Evolutionary conservation across 768 basidiomycete species (phyloP).

Genomic region (Rhodotorula taiwanensis): DNA sequence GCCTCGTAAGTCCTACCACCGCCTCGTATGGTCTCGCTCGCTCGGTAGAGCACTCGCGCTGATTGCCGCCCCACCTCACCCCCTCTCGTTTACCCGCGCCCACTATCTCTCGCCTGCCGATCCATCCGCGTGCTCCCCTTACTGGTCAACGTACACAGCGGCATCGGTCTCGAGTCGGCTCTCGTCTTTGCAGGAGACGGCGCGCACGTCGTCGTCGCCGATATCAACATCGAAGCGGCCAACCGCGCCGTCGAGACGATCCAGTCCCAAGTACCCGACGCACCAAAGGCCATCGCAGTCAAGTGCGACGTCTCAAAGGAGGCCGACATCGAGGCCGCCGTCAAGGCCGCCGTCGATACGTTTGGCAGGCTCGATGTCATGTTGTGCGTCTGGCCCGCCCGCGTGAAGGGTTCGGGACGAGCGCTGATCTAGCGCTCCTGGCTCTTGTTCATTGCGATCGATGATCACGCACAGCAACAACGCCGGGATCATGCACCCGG

Average conservation of each 20-base stretch:
- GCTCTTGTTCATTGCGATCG: neutral
- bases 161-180: constrained; percentile 93
- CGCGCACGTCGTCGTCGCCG: constrained; percentile 78
- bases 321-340: constrained; percentile 69
- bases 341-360: constrained; percentile 68
- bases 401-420: neutral
- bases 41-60: neutral
- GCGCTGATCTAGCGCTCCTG: neutral
- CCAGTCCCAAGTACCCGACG: constrained; percentile 56
- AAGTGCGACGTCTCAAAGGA: constrained; percentile 88
- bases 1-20: constrained; percentile 60
- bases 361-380: constrained; percentile 95
- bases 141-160: constrained; percentile 51
- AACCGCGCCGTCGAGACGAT: constrained; percentile 63
- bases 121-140: neutral
- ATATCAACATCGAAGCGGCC: constrained; percentile 72
- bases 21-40: neutral
- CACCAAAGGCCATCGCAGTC: constrained; percentile 51
- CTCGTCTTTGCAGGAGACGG: constrained; percentile 81
- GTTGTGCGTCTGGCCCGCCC: constrained; percentile 51
- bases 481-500: constrained; percentile 93
- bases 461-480: constrained; percentile 20
- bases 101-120: neutral
- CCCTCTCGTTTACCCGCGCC: constrained; percentile 9
- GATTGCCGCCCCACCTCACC: neutral